These are phyloP conservation scores for Colletotrichum musicola DNA, from an alignment of 2,329 filamentous ascomycete genomes.

Conservation along the genomic window DNA sequence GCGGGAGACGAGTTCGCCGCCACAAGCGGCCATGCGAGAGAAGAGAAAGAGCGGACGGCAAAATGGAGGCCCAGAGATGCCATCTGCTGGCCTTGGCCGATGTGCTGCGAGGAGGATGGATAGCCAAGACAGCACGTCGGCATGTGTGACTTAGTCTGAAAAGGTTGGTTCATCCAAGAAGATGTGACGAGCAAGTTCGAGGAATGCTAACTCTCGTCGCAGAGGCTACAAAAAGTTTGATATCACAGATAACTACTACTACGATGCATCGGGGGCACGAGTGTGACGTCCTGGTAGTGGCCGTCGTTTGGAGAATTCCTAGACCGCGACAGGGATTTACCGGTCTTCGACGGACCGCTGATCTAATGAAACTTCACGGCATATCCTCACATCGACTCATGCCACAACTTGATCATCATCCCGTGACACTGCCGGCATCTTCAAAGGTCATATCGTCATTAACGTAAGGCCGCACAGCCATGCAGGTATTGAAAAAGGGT, in stretches of 20 bases:
- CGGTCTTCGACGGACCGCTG: no score
- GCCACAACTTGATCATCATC: no score
- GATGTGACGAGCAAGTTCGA: neutral
- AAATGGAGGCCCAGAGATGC: neutral
- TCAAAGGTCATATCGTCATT: conserved; percentile 28
- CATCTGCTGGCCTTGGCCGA: conserved; percentile 12
- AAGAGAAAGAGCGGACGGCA: neutral
- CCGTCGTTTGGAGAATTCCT: neutral
- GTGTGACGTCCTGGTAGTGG: no score
- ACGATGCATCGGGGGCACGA: neutral
- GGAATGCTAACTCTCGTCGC: conserved; percentile 11
- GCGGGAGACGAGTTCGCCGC: neutral
- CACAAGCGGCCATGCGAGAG: neutral
- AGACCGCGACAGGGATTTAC: neutral
- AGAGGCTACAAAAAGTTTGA: conserved; percentile 16
- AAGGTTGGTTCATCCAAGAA: conserved; percentile 17
- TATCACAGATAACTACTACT: neutral
- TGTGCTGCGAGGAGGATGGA: conserved; percentile 22
- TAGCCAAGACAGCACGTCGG: conserved; percentile 26
- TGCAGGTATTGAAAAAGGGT: conserved; percentile 19
- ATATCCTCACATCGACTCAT: no score
- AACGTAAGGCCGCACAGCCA: conserved; percentile 18
- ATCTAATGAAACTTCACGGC: no score
- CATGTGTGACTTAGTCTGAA: conserved; percentile 21
- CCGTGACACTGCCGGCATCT: neutral